Percentiles rank a stretch among this genome's conserved stretches.
phyloP scores from a whole-genome alignment of 1,139 yeast species.

The Hanseniaspora gamundiae region DNA sequence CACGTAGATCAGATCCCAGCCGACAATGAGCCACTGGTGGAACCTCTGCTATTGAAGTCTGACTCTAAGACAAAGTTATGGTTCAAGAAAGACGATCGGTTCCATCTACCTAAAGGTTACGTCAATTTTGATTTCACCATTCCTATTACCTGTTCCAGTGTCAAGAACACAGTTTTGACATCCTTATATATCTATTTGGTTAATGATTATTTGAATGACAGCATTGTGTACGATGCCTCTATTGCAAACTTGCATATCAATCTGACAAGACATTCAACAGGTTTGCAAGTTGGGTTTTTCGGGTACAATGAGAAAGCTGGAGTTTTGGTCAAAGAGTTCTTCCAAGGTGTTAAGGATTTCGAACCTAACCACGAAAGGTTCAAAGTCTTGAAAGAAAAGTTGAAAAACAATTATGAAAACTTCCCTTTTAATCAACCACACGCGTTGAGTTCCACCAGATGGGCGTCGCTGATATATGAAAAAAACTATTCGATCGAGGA shows the following conservation, averaged over 20 bases:
- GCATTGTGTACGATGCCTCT: slow-evolving; percentile 64
- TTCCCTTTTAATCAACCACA: slow-evolving; percentile 67
- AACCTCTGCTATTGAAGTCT: slow-evolving; percentile 38
- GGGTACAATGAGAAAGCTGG: slow-evolving; percentile 82
- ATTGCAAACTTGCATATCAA: slow-evolving; percentile 63
- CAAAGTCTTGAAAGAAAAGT: slow-evolving; percentile 51
- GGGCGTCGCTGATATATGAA: slow-evolving; percentile 55
- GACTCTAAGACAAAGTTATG: slow-evolving; percentile 43
- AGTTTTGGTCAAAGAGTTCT: slow-evolving; percentile 46
- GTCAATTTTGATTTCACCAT: slow-evolving; percentile 52
- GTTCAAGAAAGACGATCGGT: slow-evolving; percentile 86
- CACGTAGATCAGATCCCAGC: slow-evolving; percentile 37
- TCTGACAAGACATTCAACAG: slow-evolving; percentile 53
- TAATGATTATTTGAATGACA: slow-evolving; percentile 64
- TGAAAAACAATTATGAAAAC: slow-evolving; percentile 52
- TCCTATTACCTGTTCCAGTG: slow-evolving; percentile 50
- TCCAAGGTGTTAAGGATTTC: slow-evolving; percentile 41
- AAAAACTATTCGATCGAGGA: slow-evolving; percentile 54
- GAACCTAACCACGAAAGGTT: slow-evolving; percentile 48
- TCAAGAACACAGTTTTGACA: slow-evolving; percentile 44
- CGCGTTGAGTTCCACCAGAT: slow-evolving; percentile 54
- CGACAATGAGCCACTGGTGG: slow-evolving; percentile 26
- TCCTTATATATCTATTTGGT: slow-evolving; percentile 55
- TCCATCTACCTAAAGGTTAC: slow-evolving; percentile 78
- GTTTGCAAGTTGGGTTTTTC: slow-evolving; percentile 49